Conservation (phyloP, 2,329 filamentous ascomycete species). For the Hymenoscyphus albidus region DNA sequence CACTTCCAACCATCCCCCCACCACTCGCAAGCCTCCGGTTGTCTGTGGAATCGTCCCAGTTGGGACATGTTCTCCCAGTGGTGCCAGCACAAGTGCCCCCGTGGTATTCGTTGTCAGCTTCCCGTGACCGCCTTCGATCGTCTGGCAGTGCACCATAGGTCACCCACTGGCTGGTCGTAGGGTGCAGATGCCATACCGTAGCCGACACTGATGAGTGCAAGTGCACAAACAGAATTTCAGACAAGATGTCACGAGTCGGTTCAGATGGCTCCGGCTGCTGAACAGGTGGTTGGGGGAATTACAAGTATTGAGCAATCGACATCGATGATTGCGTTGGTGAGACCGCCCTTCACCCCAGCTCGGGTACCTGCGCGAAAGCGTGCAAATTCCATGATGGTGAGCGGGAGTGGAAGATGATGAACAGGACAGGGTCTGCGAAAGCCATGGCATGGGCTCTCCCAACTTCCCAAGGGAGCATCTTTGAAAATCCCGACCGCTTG, state of each 20-base stretch:
- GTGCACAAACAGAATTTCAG: not conserved
- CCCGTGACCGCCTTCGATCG: constrained; percentile 5
- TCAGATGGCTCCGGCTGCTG: not conserved
- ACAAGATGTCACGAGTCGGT: constrained; percentile 3
- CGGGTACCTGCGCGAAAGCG: constrained; percentile 13
- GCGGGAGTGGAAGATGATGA: constrained; percentile 6
- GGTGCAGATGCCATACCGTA: too few species aligned
- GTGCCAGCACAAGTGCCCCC: constrained; percentile 8
- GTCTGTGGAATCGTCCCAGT: not conserved
- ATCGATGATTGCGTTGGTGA: constrained; percentile 3
- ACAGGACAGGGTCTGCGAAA: not conserved
- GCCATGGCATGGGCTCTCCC: not conserved
- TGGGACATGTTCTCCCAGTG: not conserved
- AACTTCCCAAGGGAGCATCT: not conserved
- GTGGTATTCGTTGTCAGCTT: constrained; percentile 9
- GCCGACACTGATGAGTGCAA: not conserved
- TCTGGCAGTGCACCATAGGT: not conserved
- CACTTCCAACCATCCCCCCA: not conserved
- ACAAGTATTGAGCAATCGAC: not conserved
- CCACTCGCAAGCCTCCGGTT: constrained; percentile 1
- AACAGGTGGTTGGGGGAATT: not conserved
- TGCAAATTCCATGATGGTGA: constrained; percentile 3
- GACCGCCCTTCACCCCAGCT: not conserved
- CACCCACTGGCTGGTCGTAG: not conserved
- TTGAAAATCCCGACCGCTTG: constrained; percentile 1